Percentiles rank a stretch among this genome's conserved stretches.
Evolutionary conservation across 2,329 filamentous ascomycete genomes (phyloP).

Genomic region (Akanthomyces uredinophilus): DNA sequence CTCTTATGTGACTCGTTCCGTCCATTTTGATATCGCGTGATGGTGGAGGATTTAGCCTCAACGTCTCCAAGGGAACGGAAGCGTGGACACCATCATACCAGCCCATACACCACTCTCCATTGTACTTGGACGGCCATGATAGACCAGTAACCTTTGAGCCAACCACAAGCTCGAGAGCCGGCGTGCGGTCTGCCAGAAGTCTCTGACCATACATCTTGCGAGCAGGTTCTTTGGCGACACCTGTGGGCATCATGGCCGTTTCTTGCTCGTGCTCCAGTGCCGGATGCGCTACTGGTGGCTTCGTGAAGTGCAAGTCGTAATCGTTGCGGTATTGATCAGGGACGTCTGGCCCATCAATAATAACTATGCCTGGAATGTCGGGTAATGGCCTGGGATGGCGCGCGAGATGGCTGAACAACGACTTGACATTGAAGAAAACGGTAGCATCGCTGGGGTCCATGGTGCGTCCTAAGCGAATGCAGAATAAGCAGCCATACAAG

Average conservation of each 20-base stretch:
- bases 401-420: constrained; percentile 48
- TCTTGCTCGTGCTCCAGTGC: constrained; percentile 37
- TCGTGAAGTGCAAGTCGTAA: constrained; percentile 48
- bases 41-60: constrained; percentile 45
- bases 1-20: constrained; percentile 42
- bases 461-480: constrained; percentile 44
- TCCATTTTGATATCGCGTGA: constrained; percentile 41
- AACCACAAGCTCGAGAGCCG: constrained; percentile 41
- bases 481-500: constrained; percentile 52
- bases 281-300: constrained; percentile 36
- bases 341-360: constrained; percentile 41
- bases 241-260: constrained; percentile 39
- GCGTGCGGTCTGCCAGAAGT: constrained; percentile 40
- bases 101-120: constrained; percentile 53
- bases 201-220: constrained; percentile 43
- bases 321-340: constrained; percentile 40
- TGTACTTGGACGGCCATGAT: constrained; percentile 45
- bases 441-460: constrained; percentile 51
- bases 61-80: constrained; percentile 43
- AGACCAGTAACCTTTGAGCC: constrained; percentile 48
- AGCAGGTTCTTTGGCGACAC: constrained; percentile 41
- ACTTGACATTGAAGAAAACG: constrained; percentile 49
- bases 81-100: constrained; percentile 51
- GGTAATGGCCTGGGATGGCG: constrained; percentile 51
- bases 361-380: constrained; percentile 40